Evolutionary conservation across 768 basidiomycete genomes (phyloP).

Genomic region (Lactifluus hygrophoroides): DNA sequence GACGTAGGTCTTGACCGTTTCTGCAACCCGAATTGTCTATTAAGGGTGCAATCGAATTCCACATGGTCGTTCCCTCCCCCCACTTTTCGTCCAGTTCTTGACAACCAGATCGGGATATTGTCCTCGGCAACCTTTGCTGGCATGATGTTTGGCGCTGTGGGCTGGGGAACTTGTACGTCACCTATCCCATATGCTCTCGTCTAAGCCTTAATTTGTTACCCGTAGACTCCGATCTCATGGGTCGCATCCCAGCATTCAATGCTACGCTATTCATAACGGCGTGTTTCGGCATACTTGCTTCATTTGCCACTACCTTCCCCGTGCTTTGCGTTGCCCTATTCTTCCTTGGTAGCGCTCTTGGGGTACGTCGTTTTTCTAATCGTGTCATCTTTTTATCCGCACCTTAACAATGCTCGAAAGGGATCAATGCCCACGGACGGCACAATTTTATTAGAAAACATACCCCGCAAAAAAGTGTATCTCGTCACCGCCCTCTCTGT

Average conservation of each 20-base stretch:
- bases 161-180: constrained; percentile 79
- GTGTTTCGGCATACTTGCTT: constrained; percentile 76
- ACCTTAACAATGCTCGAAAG: constrained; percentile 35
- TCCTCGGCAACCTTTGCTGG: constrained; percentile 88
- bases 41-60: constrained; percentile 19
- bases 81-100: constrained; percentile 41
- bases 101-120: constrained; percentile 68
- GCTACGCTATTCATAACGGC: constrained; percentile 85
- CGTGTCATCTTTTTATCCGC: background rate
- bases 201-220: background rate
- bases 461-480: constrained; percentile 88
- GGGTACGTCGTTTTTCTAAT: constrained; percentile 39
- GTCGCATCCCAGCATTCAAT: constrained; percentile 87
- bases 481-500: constrained; percentile 85
- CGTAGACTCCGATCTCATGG: constrained; percentile 76
- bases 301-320: constrained; percentile 60
- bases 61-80: background rate
- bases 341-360: constrained; percentile 86
- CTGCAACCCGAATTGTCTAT: background rate
- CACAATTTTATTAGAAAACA: constrained; percentile 84
- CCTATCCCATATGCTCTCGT: background rate
- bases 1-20: constrained; percentile 37
- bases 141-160: constrained; percentile 95
- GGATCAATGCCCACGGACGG: constrained; percentile 97
- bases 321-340: constrained; percentile 73